Percentiles rank a stretch among this genome's conserved stretches.
phyloP scores from a whole-genome alignment of 2,329 filamentous ascomycete genomes.

The Elsinoe arachidis region DNA sequence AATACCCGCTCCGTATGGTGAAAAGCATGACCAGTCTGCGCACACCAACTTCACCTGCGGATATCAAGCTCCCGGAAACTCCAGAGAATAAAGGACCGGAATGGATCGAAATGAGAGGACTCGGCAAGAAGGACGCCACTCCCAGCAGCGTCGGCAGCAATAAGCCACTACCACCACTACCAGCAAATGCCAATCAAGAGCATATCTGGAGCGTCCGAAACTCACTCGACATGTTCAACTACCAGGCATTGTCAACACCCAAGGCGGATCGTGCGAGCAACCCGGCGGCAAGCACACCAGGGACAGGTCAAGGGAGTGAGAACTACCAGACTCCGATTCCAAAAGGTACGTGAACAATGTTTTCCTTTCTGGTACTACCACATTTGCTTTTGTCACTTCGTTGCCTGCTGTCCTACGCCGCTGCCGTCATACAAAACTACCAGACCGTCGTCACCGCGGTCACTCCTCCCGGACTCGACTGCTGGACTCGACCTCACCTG shows the following conservation, averaged over 20 bases:
- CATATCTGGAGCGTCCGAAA: not conserved
- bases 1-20: not conserved
- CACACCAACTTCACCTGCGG: not conserved
- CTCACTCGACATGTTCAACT: constrained; percentile 5
- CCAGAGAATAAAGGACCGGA: not conserved
- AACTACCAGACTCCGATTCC: not conserved
- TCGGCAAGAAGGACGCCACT: not conserved
- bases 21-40: not conserved
- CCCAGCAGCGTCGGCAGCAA: not conserved
- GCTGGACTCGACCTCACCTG: too few species aligned
- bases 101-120: not conserved
- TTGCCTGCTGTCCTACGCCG: not conserved
- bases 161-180: not conserved
- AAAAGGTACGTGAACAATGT: not conserved
- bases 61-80: not conserved
- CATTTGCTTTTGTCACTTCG: not conserved
- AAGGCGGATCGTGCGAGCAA: not conserved
- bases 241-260: not conserved
- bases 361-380: not conserved
- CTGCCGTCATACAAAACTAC: not conserved
- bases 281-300: not conserved
- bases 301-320: not conserved
- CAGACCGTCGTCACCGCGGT: too few species aligned
- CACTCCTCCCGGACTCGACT: too few species aligned
- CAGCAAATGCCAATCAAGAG: not conserved